Percentiles rank a stretch among this genome's conserved stretches.
Conservation (phyloP, 805 yeast genomes). For the Candida alai region DNA sequence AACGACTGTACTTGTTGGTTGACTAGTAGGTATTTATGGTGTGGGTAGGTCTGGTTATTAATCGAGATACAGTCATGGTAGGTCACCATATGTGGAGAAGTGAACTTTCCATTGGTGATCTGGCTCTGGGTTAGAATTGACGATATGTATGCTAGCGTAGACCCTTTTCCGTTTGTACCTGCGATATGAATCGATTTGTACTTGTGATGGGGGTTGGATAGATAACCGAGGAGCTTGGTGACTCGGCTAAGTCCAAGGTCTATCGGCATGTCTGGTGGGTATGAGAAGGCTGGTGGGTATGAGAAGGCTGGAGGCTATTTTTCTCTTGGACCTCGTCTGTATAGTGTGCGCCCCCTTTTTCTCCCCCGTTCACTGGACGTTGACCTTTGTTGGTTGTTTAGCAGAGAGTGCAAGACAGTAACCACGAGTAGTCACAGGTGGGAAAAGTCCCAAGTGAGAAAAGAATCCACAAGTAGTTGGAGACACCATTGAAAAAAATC, state of each 20-base stretch:
- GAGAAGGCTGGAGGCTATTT: too few species aligned
- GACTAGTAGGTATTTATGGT: constrained; percentile 41
- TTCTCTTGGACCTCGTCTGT: too few species aligned
- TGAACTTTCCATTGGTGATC: constrained; percentile 69
- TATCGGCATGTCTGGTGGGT: constrained; percentile 28
- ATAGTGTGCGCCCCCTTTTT: neutral
- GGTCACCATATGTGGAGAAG: constrained; percentile 79
- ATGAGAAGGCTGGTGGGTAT: constrained; percentile 1
- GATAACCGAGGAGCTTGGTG: constrained; percentile 24
- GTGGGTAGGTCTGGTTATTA: constrained; percentile 53
- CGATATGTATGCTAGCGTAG: constrained; percentile 78
- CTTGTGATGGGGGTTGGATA: constrained; percentile 67
- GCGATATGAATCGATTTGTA: constrained; percentile 83
- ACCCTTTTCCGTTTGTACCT: constrained; percentile 97
- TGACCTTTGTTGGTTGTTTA: too few species aligned
- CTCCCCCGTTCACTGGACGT: too few species aligned
- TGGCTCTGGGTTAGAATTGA: constrained; percentile 52
- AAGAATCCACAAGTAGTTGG: neutral
- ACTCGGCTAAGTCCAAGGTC: constrained; percentile 37
- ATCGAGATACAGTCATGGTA: constrained; percentile 75
- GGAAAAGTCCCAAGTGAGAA: too few species aligned
- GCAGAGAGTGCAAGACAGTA: too few species aligned
- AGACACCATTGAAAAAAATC: neutral
- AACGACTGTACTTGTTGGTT: constrained; percentile 38
- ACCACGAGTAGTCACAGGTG: too few species aligned